Conservation (phyloP, 2,329 filamentous ascomycete genomes). For the Fusarium ambrosium region DNA sequence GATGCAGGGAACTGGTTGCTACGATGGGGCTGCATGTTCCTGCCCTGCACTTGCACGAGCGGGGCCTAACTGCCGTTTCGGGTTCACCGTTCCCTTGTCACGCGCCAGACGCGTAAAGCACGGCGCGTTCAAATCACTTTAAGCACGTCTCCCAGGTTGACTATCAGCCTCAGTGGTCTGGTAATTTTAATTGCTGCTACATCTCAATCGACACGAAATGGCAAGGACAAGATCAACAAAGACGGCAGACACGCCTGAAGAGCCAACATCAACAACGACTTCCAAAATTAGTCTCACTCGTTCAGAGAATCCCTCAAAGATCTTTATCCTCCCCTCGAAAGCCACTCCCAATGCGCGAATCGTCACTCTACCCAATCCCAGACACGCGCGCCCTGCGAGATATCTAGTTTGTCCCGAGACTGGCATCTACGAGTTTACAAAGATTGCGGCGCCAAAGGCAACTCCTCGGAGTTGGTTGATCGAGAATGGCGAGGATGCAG, state of each 20-base stretch:
- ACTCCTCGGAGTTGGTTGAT: conserved; percentile 75
- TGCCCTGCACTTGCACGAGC: neutral
- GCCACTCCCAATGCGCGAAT: conserved; percentile 68
- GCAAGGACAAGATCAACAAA: conserved; percentile 64
- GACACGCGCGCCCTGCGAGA: conserved; percentile 66
- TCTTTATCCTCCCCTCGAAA: conserved; percentile 73
- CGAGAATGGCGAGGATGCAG: conserved; percentile 50
- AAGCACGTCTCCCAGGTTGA: neutral
- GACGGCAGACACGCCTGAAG: conserved; percentile 45
- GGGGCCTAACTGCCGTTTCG: conserved; percentile 23
- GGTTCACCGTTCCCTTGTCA: conserved; percentile 5
- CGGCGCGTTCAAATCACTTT: conserved; percentile 9
- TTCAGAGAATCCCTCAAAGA: conserved; percentile 61
- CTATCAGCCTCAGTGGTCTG: neutral
- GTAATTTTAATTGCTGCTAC: neutral
- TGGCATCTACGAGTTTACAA: conserved; percentile 76
- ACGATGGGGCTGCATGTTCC: conserved; percentile 17
- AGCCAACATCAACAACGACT: conserved; percentile 35
- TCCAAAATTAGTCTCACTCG: conserved; percentile 60
- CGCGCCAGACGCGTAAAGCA: conserved; percentile 37
- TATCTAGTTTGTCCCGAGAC: conserved; percentile 73
- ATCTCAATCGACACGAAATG: conserved; percentile 53
- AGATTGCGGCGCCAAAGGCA: conserved; percentile 65
- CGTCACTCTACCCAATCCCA: conserved; percentile 71
- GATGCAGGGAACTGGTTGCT: conserved; percentile 35